Evolutionary conservation across 2,329 filamentous ascomycete species (phyloP), one percentile per base, ranked within the genome.

Genomic region (Colletotrichum neosansevieriae): DNA sequence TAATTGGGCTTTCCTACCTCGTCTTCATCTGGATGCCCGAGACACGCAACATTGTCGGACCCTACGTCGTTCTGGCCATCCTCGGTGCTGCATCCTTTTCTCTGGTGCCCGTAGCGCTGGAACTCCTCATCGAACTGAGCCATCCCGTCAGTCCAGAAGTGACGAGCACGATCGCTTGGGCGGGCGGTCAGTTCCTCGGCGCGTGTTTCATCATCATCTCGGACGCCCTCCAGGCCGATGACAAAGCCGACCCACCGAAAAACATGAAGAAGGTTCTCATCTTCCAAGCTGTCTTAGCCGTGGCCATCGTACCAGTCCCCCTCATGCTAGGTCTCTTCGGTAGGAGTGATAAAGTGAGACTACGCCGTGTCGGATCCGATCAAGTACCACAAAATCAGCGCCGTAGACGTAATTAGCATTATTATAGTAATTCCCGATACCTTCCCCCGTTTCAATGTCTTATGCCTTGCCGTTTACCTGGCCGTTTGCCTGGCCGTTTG

Each of bases 111-210:
- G 87, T 97, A 42, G 92, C 90, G 6, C 86, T 98, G 57, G 96
- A 99, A 79, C 94, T 92, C 73, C 83, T 98, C 15, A 92, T 93
- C 58, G 94, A 98, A 78, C 87, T 97, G 67, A 94, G 92, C 5
- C 93, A 96, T 75, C 96, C 96, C 0, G 89, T 97, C 29, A 91
- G 89, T 45, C 94, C 96, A 0, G 95, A 97, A 79, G 87, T 98
- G 50, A 93, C 92, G 1, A 92, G 89, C 70, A 94, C 92, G 32
- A 83, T 97, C 21, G 92, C 91, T 74, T 98, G 96, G 96, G 87
- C 88, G 1, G 91, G 91, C 6, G 95, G 96, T 0, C 95, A 98
- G 82, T 79, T 98, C 7, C 80, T 97, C 1, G 96, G 96, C 12
- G 94, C 89, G 2, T 80, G 94, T 32, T 97, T 98, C 75, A 92